Percentiles rank a stretch among this genome's conserved stretches.
phyloP scores from a whole-genome alignment of 768 basidiomycete species.

The Mycena kentingensis region DNA sequence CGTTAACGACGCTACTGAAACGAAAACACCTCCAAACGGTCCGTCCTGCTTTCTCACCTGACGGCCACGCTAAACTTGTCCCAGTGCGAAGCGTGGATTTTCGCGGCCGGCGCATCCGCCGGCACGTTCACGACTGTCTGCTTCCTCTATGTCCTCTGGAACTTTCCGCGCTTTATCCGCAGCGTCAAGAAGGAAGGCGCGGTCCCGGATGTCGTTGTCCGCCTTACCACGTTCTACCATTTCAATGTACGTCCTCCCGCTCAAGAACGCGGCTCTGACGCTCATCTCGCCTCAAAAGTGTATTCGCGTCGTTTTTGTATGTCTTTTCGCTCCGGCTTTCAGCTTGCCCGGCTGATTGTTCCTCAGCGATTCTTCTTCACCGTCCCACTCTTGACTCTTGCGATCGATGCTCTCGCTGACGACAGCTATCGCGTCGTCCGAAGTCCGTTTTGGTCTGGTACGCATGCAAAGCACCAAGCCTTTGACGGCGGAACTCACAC shows the following conservation, averaged over 20 bases:
- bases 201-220: slow-evolving; percentile 70
- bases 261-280: background rate
- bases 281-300: slow-evolving; percentile 40
- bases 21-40: slow-evolving; percentile 63
- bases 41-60: slow-evolving; percentile 16
- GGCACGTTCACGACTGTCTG: slow-evolving; percentile 67
- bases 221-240: slow-evolving; percentile 74
- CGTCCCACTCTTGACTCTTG: slow-evolving; percentile 66
- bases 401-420: slow-evolving; percentile 60
- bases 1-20: slow-evolving; percentile 62
- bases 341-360: background rate
- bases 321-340: background rate
- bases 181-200: slow-evolving; percentile 75
- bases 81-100: slow-evolving; percentile 77
- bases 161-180: slow-evolving; percentile 71
- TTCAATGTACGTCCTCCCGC: slow-evolving; percentile 60
- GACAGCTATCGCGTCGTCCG: slow-evolving; percentile 47
- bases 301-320: slow-evolving; percentile 63
- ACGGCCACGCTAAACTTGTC: slow-evolving; percentile 11
- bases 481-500: slow-evolving; percentile 36
- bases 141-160: slow-evolving; percentile 71
- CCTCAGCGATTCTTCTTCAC: slow-evolving; percentile 67
- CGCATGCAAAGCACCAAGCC: slow-evolving; percentile 20
- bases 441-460: slow-evolving; percentile 66
- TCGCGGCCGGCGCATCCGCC: slow-evolving; percentile 67